Conservation (phyloP, 371 early-diverging fungal genomes). For the Blakeslea trispora region DNA sequence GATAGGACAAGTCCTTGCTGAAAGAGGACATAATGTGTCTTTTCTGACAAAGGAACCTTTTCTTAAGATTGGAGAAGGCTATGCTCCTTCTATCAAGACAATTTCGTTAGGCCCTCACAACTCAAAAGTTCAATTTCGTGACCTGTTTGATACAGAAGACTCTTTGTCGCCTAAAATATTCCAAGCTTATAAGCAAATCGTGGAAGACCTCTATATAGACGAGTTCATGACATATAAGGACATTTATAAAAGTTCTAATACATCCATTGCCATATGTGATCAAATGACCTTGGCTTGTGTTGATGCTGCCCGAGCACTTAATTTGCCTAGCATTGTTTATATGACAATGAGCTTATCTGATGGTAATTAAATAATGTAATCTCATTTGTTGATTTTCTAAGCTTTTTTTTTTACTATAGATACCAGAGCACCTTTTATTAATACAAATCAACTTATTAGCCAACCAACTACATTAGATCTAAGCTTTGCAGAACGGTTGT, state of each 20-base stretch:
- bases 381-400: neutral
- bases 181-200: conserved; percentile 3
- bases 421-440: conserved; percentile 20
- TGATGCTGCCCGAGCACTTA: conserved; percentile 20
- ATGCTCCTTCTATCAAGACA: conserved; percentile 6
- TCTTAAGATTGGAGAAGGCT: conserved; percentile 9
- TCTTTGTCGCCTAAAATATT: conserved; percentile 1
- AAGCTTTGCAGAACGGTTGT: conserved; percentile 13
- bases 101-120: conserved; percentile 15
- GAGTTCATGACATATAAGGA: conserved; percentile 5
- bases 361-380: neutral
- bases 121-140: conserved; percentile 10
- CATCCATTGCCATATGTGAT: conserved; percentile 25
- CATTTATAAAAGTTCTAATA: conserved; percentile 10
- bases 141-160: conserved; percentile 16
- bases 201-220: conserved; percentile 6
- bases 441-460: conserved; percentile 1
- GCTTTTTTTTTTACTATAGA: conserved; percentile 1
- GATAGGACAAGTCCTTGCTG: conserved; percentile 18
- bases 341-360: conserved; percentile 24
- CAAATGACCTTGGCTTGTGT: conserved; percentile 22
- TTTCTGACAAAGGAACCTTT: conserved; percentile 15
- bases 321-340: conserved; percentile 17
- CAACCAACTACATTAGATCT: conserved; percentile 16
- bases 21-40: conserved; percentile 23